Conservation (phyloP, 331 rosid species). For the Quercus lobata region DNA sequence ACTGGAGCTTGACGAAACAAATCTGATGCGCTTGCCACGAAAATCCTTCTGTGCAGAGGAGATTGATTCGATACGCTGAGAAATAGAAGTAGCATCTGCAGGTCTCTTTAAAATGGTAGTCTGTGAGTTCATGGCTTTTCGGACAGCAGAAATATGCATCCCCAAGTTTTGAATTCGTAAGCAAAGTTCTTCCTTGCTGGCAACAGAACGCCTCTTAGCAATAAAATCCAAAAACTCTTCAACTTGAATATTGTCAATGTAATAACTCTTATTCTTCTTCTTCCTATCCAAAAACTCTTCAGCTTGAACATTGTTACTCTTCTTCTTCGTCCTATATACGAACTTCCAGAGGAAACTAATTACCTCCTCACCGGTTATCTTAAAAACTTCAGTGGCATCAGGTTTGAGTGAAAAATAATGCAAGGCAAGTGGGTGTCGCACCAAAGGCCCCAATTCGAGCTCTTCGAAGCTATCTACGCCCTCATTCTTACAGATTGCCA, state of each 20-base stretch:
- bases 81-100: conserved; percentile 36
- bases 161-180: conserved; percentile 71
- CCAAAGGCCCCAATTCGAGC: conserved; percentile 79
- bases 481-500: conserved; percentile 72
- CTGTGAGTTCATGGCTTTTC: conserved; percentile 46
- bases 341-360: conserved; percentile 37
- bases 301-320: not conserved
- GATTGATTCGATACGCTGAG: conserved; percentile 78
- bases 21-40: conserved; percentile 69
- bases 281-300: conserved; percentile 72
- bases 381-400: conserved; percentile 45
- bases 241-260: not conserved
- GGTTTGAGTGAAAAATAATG: conserved; percentile 61
- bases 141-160: conserved; percentile 46
- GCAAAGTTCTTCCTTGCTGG: conserved; percentile 67
- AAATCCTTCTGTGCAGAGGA: conserved; percentile 49
- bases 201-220: conserved; percentile 44
- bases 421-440: conserved; percentile 67
- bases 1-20: conserved; percentile 49
- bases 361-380: conserved; percentile 58
- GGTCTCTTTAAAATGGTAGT: conserved; percentile 24
- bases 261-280: not conserved
- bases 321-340: not conserved
- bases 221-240: conserved; percentile 74
- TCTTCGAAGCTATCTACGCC: conserved; percentile 59